Evolutionary conservation across 208 protist genomes (phyloP).

Genomic region (Leishmania gerbilli): DNA sequence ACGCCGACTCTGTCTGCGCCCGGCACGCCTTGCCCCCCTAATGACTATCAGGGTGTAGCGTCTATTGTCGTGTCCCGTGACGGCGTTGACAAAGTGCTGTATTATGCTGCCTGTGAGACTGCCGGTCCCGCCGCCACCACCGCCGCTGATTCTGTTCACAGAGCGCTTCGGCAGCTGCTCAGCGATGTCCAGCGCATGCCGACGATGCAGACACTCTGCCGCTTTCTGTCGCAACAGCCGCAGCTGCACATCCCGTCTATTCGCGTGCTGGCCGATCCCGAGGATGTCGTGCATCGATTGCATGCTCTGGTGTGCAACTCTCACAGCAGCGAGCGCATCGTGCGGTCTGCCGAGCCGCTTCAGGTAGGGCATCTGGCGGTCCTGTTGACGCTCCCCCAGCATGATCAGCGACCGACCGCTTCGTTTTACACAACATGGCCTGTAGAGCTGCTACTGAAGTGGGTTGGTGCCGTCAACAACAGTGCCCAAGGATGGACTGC

Average conservation of each 20-base stretch:
- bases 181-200: conserved; percentile 19
- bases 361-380: neutral
- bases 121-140: neutral
- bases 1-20: neutral
- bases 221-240: conserved; percentile 17
- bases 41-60: neutral
- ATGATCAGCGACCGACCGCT: neutral
- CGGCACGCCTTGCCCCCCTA: neutral
- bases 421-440: conserved; percentile 14
- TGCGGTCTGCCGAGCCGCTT: neutral
- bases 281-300: conserved; percentile 11
- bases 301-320: conserved; percentile 1
- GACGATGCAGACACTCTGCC: conserved; percentile 24
- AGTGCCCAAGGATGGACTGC: neutral
- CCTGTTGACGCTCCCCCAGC: neutral
- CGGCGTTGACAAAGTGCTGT: neutral
- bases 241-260: conserved; percentile 29
- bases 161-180: conserved; percentile 19
- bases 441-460: conserved; percentile 16
- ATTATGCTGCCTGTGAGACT: neutral
- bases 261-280: conserved; percentile 13
- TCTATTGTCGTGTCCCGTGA: neutral
- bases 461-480: conserved; percentile 10
- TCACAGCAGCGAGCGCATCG: neutral
- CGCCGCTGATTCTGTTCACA: conserved; percentile 7